Evolutionary conservation across 1,284 basidiomycete genomes (phyloP).

Genomic region (Afroboletus lepidellus): DNA sequence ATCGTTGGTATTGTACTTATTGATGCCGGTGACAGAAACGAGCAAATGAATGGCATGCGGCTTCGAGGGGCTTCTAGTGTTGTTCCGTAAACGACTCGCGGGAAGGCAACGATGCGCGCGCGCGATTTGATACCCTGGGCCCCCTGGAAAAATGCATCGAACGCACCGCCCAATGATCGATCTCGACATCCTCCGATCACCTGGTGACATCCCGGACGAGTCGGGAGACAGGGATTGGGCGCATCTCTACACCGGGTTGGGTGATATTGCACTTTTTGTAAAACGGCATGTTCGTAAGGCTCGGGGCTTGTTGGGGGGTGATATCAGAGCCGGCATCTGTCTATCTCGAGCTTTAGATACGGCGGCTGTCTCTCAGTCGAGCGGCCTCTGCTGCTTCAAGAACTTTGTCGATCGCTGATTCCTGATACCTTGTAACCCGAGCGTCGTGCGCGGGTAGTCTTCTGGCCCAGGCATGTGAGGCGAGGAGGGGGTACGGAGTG

Average conservation of each 20-base stretch:
- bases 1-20: no score
- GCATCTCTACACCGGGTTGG: not conserved
- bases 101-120: not conserved
- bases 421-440: not conserved
- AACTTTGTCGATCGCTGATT: not conserved
- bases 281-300: not conserved
- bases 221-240: no score
- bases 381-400: not conserved
- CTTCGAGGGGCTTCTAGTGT: not conserved
- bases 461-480: not conserved
- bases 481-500: not conserved
- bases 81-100: constrained; percentile 11
- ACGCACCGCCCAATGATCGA: no score
- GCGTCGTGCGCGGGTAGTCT: not conserved
- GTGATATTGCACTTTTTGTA: not conserved
- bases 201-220: no score
- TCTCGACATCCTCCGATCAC: no score
- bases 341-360: not conserved
- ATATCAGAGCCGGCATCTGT: not conserved
- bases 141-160: no score
- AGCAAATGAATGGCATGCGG: no score
- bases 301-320: not conserved
- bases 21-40: no score
- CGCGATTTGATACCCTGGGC: not conserved
- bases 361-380: not conserved